Percentiles rank a stretch among this genome's conserved stretches.
phyloP scores from a whole-genome alignment of 2,329 filamentous ascomycete genomes.

The Podosphaera fusca region DNA sequence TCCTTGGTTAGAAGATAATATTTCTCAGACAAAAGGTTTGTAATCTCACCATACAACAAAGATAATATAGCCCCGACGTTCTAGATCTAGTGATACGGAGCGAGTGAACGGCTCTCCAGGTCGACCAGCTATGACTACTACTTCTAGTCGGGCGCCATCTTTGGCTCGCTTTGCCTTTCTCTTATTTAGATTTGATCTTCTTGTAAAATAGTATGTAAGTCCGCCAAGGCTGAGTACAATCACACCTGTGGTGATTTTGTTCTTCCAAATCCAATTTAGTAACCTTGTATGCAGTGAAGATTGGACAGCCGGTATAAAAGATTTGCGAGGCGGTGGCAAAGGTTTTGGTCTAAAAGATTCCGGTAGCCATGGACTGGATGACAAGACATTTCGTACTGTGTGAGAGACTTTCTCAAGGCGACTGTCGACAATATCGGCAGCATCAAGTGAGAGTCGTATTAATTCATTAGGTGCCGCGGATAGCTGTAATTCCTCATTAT shows the following conservation, averaged over 20 bases:
- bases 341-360: conserved; percentile 38
- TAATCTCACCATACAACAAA: conserved; percentile 47
- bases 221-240: conserved; percentile 49
- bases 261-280: conserved; percentile 46
- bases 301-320: conserved; percentile 16
- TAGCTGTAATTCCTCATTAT: conserved; percentile 20
- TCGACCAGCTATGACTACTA: conserved; percentile 71
- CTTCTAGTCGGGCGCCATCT: conserved; percentile 72
- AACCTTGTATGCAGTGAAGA: conserved; percentile 24
- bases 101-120: conserved; percentile 64
- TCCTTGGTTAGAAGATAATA: no score
- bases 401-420: conserved; percentile 57
- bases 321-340: conserved; percentile 18
- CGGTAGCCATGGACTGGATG: conserved; percentile 49
- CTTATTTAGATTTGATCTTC: conserved; percentile 34
- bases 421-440: conserved; percentile 60
- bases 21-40: no score
- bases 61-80: conserved; percentile 78
- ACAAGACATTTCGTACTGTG: conserved; percentile 44
- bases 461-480: conserved; percentile 40
- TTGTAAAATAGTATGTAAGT: conserved; percentile 24
- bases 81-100: conserved; percentile 65
- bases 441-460: conserved; percentile 42
- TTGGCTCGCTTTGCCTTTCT: conserved; percentile 56
- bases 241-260: conserved; percentile 52